Base-by-base conservation (phyloP, 2,329 filamentous ascomycete species). In the Phyllosticta citribraziliensis region DNA sequence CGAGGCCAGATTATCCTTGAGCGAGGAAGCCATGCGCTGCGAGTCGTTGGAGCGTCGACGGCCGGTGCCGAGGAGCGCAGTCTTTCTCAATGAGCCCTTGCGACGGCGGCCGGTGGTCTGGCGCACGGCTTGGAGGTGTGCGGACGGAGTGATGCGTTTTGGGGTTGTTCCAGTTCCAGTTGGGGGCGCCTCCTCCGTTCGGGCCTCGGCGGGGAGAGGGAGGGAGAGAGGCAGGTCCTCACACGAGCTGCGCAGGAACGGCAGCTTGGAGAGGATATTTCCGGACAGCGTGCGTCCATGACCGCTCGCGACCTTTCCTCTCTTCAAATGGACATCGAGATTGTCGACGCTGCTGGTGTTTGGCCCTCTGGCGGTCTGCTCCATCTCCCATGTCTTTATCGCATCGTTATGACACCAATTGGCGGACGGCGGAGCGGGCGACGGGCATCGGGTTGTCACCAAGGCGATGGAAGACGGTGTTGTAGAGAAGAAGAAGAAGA, bases 21-120 rank as follows among this genome's bases (percentile, higher is more conserved):
- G 52, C 20, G 66, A 65, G 51, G 63, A 60, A 55, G 19, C 47
- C 12, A 50, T 24, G 47, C 56, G 56, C 47, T 57, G 56, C 6
- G 35, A 50, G 64, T 55, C 40, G 50, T 60, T 27, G 30, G 65
- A 69, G 67, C 65, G 66, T 69, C 65, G 61, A 61, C 62, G 56
- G 64, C 87, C 87, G 64, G 88, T 88, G 17, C 90, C 89, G 19
- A 96, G 80, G 56, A 96, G 79, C 25, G 91, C 91, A 11, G 89
- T 90, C 74, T 96, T 96, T 63, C 92, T 84, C 71, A 97, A 78
- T 11, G 92, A 96, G 3, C 91, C 91, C 70, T 88, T 89, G 63
- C 92, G 84, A 67, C 86, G 86, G 60, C 91, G 80, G 33, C 67
- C 69, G 30, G n/a, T 50, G 50, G 22, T 81, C 62, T 80, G 77